Conservation (phyloP, 2,329 filamentous ascomycete genomes). For the Periconia digitata region DNA sequence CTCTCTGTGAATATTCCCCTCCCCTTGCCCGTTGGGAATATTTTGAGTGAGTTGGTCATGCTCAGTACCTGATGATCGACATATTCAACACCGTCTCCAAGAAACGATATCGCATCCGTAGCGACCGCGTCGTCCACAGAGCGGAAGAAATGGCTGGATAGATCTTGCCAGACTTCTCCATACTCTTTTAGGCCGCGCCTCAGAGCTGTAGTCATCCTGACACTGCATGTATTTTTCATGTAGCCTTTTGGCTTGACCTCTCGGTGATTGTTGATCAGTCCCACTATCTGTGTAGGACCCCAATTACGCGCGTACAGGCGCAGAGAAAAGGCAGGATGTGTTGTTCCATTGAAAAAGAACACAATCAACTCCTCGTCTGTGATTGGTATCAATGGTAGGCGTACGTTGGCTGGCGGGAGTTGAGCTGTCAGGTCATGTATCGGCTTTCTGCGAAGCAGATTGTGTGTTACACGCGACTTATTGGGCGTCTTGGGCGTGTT, state of each 20-base stretch:
- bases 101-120: constrained; percentile 22
- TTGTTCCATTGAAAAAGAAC: constrained; percentile 34
- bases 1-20: constrained; percentile 31
- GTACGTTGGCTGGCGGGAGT: constrained; percentile 13
- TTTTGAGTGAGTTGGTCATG: constrained; percentile 16
- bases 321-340: constrained; percentile 23
- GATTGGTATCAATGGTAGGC: constrained; percentile 25
- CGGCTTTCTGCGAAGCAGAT: constrained; percentile 14
- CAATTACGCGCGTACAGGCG: constrained; percentile 28
- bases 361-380: constrained; percentile 34
- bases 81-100: constrained; percentile 1
- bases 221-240: constrained; percentile 31
- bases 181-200: constrained; percentile 17
- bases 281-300: constrained; percentile 24
- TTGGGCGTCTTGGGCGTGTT: neutral
- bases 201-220: constrained; percentile 30
- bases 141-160: constrained; percentile 7
- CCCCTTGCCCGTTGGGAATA: constrained; percentile 13
- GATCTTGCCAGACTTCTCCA: constrained; percentile 18
- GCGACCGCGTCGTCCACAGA: constrained; percentile 15
- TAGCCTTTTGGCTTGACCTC: constrained; percentile 23
- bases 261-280: constrained; percentile 27
- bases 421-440: constrained; percentile 21
- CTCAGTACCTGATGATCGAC: constrained; percentile 20
- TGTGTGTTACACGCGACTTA: neutral